Evolutionary conservation across 305 asterid genomes (phyloP).

Genomic region (Fraxinus xanthoxyloides): DNA sequence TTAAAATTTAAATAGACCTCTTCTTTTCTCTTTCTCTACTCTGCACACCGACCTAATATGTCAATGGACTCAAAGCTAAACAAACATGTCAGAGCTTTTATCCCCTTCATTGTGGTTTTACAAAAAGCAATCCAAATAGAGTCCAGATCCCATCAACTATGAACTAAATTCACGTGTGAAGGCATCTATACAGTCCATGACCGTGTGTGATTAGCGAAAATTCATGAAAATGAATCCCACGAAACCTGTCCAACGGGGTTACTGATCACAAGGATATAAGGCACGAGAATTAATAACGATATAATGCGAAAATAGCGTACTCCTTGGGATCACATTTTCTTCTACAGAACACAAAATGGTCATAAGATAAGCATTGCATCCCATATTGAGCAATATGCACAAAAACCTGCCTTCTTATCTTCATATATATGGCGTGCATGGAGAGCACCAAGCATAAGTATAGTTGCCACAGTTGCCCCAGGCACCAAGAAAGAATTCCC

Average conservation of each 20-base stretch:
- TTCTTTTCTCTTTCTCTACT: constrained; percentile 8
- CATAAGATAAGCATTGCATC: constrained; percentile 7
- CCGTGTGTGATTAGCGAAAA: not conserved
- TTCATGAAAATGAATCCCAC: not conserved
- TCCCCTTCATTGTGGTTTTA: not conserved
- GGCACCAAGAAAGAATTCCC: constrained; percentile 69
- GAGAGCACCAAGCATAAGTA: constrained; percentile 93
- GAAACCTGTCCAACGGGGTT: not conserved
- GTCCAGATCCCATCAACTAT: not conserved
- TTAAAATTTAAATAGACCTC: constrained; percentile 2
- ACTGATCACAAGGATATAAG: constrained; percentile 3
- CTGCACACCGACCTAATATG: not conserved
- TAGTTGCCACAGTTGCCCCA: constrained; percentile 84
- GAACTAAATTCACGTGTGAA: not conserved
- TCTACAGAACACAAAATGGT: constrained; percentile 8
- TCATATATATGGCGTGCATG: constrained; percentile 83
- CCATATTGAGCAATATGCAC: constrained; percentile 2
- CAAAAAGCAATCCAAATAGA: not conserved
- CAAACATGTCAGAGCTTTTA: not conserved
- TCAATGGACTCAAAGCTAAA: not conserved
- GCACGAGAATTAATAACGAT: not conserved
- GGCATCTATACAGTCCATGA: constrained; percentile 10
- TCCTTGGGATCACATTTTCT: not conserved
- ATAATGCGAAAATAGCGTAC: constrained; percentile 1
- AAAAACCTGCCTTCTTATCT: constrained; percentile 60